These are phyloP conservation scores for Hymenoscyphus scutula DNA, from an alignment of 2,329 filamentous ascomycete genomes.

Conservation along the genomic window DNA sequence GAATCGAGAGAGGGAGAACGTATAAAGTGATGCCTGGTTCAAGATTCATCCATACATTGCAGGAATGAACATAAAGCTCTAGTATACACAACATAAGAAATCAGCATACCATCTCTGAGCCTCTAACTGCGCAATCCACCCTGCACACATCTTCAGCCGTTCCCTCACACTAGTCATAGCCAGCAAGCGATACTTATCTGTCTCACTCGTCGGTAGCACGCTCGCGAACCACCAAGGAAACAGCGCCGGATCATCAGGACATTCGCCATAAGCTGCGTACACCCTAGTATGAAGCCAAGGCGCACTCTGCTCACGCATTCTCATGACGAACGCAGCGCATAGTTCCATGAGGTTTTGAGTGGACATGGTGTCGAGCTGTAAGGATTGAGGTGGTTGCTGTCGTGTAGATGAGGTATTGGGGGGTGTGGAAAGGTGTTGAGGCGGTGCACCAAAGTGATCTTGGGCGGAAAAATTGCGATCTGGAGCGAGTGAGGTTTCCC, in stretches of 20 bases:
- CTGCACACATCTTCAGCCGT: constrained; percentile 76
- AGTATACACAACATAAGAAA: constrained; percentile 9
- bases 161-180: constrained; percentile 73
- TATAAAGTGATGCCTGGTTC: no score
- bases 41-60: not conserved
- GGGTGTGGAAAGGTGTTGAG: constrained; percentile 9
- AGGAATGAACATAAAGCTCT: no score
- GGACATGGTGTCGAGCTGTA: constrained; percentile 44
- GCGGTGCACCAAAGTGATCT: constrained; percentile 25
- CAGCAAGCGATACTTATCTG: constrained; percentile 76
- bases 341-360: constrained; percentile 68
- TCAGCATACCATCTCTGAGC: constrained; percentile 25
- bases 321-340: constrained; percentile 63
- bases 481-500: constrained; percentile 48
- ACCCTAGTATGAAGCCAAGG: constrained; percentile 74
- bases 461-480: constrained; percentile 20
- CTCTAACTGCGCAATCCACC: constrained; percentile 64
- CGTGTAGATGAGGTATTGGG: not conserved
- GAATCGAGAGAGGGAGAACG: no score
- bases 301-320: constrained; percentile 66
- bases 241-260: constrained; percentile 67
- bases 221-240: constrained; percentile 93
- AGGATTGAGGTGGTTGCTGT: not conserved
- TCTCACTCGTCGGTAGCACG: constrained; percentile 72
- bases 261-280: constrained; percentile 71